phyloP scores from a whole-genome alignment of 1,139 yeast genomes.

The Nakaseomyces uthaithaninus region DNA sequence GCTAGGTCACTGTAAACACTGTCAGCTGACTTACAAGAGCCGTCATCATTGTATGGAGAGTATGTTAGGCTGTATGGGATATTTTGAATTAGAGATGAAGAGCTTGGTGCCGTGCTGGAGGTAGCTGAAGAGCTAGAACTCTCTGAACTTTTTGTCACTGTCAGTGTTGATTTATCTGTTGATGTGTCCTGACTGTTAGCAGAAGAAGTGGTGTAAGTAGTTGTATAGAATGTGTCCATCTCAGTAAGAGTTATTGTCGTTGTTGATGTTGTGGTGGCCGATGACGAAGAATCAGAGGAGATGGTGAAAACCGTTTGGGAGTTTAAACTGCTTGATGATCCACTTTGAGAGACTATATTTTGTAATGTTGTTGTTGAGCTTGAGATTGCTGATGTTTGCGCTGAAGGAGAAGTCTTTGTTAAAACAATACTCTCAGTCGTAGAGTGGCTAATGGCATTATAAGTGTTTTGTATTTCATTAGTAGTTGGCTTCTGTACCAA shows the following conservation, averaged over 20 bases:
- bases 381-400: background rate
- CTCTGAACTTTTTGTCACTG: constrained; percentile 11
- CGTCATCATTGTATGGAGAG: constrained; percentile 68
- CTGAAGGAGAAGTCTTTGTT: background rate
- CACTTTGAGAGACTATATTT: too few relatives aligned
- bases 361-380: constrained; percentile 7
- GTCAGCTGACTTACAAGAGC: constrained; percentile 53
- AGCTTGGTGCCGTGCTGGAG: constrained; percentile 1
- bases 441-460: too few relatives aligned
- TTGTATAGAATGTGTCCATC: constrained; percentile 12
- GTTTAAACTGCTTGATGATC: background rate
- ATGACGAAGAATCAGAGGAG: constrained; percentile 6
- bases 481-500: too few relatives aligned
- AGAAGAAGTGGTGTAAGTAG: constrained; percentile 11
- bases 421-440: too few relatives aligned
- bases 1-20: constrained; percentile 53
- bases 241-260: constrained; percentile 12
- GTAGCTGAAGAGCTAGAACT: constrained; percentile 13
- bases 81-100: background rate
- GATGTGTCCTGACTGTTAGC: constrained; percentile 15
- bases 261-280: constrained; percentile 12
- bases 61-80: constrained; percentile 59
- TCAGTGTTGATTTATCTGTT: too few relatives aligned
- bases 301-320: background rate
- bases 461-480: too few relatives aligned